Conservation (phyloP, 2,329 filamentous ascomycete genomes). For the Penicillium freii region DNA sequence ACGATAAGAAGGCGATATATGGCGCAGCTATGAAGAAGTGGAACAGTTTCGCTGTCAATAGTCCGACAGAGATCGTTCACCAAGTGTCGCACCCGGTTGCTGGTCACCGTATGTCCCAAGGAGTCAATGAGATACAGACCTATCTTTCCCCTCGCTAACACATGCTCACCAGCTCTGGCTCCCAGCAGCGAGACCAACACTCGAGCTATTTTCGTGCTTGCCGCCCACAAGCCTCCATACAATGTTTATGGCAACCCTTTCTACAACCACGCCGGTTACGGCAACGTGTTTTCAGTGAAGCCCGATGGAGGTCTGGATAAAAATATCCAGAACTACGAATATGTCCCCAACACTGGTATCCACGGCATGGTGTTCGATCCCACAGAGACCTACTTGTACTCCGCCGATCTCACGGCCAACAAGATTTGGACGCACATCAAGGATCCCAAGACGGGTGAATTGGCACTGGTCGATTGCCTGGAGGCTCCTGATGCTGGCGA, state of each 20-base stretch:
- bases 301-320: constrained; percentile 41
- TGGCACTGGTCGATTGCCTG: constrained; percentile 69
- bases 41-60: constrained; percentile 75
- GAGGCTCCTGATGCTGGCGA: constrained; percentile 69
- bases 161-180: constrained; percentile 58
- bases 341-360: constrained; percentile 45
- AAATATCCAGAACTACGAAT: constrained; percentile 49
- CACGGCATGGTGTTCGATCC: constrained; percentile 51
- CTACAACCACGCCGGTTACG: constrained; percentile 78
- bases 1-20: constrained; percentile 79
- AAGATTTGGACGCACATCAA: constrained; percentile 79
- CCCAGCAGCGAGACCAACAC: constrained; percentile 72
- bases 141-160: background rate
- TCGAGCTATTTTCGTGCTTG: constrained; percentile 82
- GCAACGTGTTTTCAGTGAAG: constrained; percentile 62
- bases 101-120: constrained; percentile 60
- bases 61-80: constrained; percentile 72
- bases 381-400: constrained; percentile 48
- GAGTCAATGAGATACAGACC: background rate
- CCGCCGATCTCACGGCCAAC: constrained; percentile 50
- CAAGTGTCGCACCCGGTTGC: constrained; percentile 71
- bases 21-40: constrained; percentile 92
- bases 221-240: constrained; percentile 73
- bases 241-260: constrained; percentile 88
- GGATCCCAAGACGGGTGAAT: constrained; percentile 56